Conservation (phyloP, 495 filamentous ascomycete species). For the Neurospora sp. region DNA sequence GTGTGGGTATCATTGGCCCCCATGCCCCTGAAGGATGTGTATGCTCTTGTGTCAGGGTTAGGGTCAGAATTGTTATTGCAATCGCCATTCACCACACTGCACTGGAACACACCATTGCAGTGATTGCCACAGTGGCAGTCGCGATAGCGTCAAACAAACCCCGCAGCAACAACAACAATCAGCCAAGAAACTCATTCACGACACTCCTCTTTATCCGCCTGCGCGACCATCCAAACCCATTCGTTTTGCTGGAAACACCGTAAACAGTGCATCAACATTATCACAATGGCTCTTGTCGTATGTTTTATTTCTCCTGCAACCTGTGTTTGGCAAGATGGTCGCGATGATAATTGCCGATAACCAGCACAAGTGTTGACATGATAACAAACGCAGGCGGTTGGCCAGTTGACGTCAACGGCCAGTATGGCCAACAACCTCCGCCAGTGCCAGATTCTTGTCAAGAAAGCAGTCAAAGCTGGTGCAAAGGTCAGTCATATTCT, state of each 20-base stretch:
- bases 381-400: constrained; percentile 54
- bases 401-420: constrained; percentile 77
- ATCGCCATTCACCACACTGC: background rate
- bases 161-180: background rate
- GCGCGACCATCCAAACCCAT: background rate
- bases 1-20: background rate
- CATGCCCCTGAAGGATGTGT: background rate
- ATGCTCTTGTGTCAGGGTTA: background rate
- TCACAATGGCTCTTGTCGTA: background rate
- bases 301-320: background rate
- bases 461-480: constrained; percentile 61
- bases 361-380: too few relatives aligned
- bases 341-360: background rate
- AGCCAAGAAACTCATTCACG: background rate
- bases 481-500: constrained; percentile 51
- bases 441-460: constrained; percentile 61
- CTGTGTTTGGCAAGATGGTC: background rate
- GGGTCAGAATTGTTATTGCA: background rate
- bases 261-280: background rate
- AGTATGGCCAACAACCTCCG: constrained; percentile 68
- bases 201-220: background rate
- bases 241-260: background rate
- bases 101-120: background rate
- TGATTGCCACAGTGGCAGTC: background rate
- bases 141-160: background rate